Evolutionary conservation across 495 filamentous ascomycete species (phyloP), one percentile per base, ranked within the genome.

Genomic region (Hypoxylon cercidicola): DNA sequence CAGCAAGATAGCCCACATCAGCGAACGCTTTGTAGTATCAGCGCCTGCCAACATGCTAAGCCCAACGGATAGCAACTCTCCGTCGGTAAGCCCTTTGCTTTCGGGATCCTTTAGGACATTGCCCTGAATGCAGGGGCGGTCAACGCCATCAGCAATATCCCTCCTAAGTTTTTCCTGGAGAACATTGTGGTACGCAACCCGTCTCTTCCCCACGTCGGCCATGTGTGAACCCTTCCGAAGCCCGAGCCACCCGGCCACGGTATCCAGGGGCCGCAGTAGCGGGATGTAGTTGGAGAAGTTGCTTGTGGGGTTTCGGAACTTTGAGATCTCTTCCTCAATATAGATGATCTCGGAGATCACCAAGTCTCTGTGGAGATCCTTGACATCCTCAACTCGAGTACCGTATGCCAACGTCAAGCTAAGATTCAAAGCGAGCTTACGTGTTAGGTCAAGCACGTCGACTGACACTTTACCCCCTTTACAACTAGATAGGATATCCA

Each of bases 281-380:
- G 88, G 88, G 45, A 90, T 84, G 68, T 90, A 90, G 65, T 90
- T 87, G 62, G 88, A 86, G 84, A 84, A 89, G 70, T 89, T 89
- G 73, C 89, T 89, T 51, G 84, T 87, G 0, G 88, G 89, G 37
- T 82, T 85, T 44, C 88, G 81, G 71, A 89, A 88, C 59, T 89
- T 88, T 15, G 82, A 84, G 46, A 90, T 82, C 8, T 81, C 82
- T 20, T 87, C 78, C 70, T 90, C 88, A 11, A 89, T 87, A 35
- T 85, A 81, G 28, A 82, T 79, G 58, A 90, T 89, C 66, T 90
- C 87, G 30, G 81, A 74, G 56, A 90, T 77, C 35, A 90, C 73
- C 32, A 81, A 68, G 61, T 88, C 81, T 53, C 87, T 73, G 25
- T 77, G 67, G 44, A 87, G 77, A 19, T 64, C 60, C 16, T 68